Evolutionary conservation across 768 basidiomycete genomes (phyloP), one percentile per base, ranked within the genome.

Genomic region (Russula brevipes): DNA sequence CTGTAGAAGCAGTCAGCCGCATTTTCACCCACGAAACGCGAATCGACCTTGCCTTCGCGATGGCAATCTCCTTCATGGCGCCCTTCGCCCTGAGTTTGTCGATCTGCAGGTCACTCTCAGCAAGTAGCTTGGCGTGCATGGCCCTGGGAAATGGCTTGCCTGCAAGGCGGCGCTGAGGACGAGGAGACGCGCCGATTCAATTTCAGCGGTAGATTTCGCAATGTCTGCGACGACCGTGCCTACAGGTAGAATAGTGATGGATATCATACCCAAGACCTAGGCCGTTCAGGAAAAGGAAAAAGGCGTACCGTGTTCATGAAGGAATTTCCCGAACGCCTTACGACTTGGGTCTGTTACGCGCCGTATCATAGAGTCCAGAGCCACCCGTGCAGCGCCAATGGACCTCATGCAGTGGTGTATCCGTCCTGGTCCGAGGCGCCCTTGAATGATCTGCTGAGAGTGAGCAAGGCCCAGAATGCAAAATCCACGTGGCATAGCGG

Each of bases 321-420:
- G 79, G 71, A 82, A 83, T 75, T 96, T 98, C 33, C 94, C 96
- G 71, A 99, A 99, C 0, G 96, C 98, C 77, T 91, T 94, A 69
- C 92, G 84, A 16, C 76, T 74, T 4, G 94, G 89, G 72, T 98
- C 93, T n/a, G 95, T 96, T 30, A 95, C 93, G 9, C 97, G 85
- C 69, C 87, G 83, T 50, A 99, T 81, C 85, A 98, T 86, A 54
- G 90, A 76, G 70, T 97, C 92, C 60, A 98, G 77, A 3, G 96
- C 89, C 30, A 83, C 80, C 64, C 88, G 85, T 1, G 97, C 97
- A 24, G 82, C 82, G 24, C 97, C 97, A 61, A 99, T 91, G 8
- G 92, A 90, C 44, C 97, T 86, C 97, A 99, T 99, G 79, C 96
- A 97, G 72, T 95, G 92, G 70, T 96, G 94, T 69, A 96, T 90